phyloP scores from a whole-genome alignment of 768 basidiomycete genomes.

The Pluteus cervinus region DNA sequence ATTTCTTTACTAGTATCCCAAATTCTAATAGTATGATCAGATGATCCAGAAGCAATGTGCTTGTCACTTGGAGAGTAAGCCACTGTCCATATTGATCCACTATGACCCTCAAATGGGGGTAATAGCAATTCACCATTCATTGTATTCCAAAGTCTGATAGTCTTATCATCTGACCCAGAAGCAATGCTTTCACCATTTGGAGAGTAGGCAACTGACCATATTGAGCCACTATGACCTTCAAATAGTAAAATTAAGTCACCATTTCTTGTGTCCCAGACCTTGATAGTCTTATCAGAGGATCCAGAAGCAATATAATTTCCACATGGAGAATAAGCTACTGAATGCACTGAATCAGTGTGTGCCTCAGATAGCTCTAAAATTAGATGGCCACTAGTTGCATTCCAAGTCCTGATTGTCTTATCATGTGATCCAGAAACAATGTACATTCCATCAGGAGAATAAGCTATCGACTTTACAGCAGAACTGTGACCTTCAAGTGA shows the following conservation, averaged over 20 bases:
- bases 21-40: slow-evolving; percentile 8
- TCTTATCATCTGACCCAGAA: slow-evolving; percentile 93
- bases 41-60: slow-evolving; percentile 13
- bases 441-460: slow-evolving; percentile 89
- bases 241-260: slow-evolving; percentile 97
- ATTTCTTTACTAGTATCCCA: slow-evolving; percentile 11
- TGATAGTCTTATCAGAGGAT: slow-evolving; percentile 92
- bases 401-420: slow-evolving; percentile 98
- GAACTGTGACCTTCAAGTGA: slow-evolving; percentile 97
- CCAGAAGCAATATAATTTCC: slow-evolving; percentile 87
- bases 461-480: slow-evolving; percentile 94
- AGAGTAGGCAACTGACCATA: slow-evolving; percentile 90
- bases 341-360: slow-evolving; percentile 81
- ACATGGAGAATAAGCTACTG: slow-evolving; percentile 88
- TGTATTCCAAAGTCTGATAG: slow-evolving; percentile 23
- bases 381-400: slow-evolving; percentile 88
- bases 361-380: slow-evolving; percentile 96
- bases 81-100: slow-evolving; percentile 12
- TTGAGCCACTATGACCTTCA: slow-evolving; percentile 96
- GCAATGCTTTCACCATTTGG: slow-evolving; percentile 95
- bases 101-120: slow-evolving; percentile 14
- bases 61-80: slow-evolving; percentile 20
- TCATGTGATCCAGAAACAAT: slow-evolving; percentile 97
- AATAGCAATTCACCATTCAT: slow-evolving; percentile 34
- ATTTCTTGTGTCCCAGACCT: slow-evolving; percentile 88